Conservation (phyloP, 345 rosid genomes). For the Populus pruinosa region DNA sequence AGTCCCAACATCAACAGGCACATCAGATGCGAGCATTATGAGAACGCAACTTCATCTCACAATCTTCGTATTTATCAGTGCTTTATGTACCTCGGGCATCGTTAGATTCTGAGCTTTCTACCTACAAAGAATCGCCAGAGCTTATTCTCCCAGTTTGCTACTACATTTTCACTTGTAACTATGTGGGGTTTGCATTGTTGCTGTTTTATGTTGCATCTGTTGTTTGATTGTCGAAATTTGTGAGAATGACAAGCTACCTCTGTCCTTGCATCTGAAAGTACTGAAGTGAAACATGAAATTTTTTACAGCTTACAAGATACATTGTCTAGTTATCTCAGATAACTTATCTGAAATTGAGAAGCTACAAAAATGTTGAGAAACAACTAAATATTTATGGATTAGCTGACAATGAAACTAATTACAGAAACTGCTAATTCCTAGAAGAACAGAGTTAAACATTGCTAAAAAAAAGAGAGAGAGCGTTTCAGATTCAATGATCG, state of each 20-base stretch:
- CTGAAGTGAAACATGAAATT: not conserved
- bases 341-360: not conserved
- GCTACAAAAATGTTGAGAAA: not conserved
- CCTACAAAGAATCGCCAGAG: not conserved
- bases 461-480: not conserved
- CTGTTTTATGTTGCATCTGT: not conserved
- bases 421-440: not conserved
- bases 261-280: not conserved
- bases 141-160: not conserved
- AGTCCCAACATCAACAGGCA: conserved; percentile 22
- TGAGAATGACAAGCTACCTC: not conserved
- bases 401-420: not conserved
- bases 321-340: not conserved
- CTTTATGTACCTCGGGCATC: conserved; percentile 5
- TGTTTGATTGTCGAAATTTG: not conserved
- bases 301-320: not conserved
- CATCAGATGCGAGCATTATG: conserved; percentile 16
- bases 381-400: not conserved
- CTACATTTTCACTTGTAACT: not conserved
- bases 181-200: not conserved
- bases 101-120: conserved; percentile 2
- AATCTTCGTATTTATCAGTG: not conserved
- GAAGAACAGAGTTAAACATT: not conserved
- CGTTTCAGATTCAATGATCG: not conserved
- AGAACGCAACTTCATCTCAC: conserved; percentile 14